phyloP scores from a whole-genome alignment of 257 asterid genomes.

The Petrea volubilis region DNA sequence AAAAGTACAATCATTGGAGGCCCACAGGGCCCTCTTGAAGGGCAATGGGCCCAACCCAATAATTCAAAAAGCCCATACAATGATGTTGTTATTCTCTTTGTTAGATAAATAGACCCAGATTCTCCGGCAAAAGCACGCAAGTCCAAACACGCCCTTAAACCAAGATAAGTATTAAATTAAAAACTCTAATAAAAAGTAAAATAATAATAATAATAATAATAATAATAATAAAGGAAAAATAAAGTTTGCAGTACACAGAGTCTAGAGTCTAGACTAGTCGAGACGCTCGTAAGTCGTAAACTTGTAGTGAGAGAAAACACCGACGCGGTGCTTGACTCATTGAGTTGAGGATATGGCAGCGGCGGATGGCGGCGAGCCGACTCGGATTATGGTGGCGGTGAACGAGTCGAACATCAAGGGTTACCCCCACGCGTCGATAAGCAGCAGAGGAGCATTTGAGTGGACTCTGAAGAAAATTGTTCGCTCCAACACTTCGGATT shows the following conservation, averaged over 20 bases:
- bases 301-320: not conserved
- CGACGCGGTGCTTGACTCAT: slow-evolving; percentile 13
- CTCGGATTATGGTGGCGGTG: slow-evolving; percentile 77
- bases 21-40: not conserved
- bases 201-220: too few relatives aligned
- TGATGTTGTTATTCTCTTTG: too few relatives aligned
- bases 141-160: not conserved
- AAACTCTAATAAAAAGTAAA: too few relatives aligned
- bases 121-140: not conserved
- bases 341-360: slow-evolving; percentile 35
- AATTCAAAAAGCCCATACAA: not conserved
- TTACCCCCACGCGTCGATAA: slow-evolving; percentile 81
- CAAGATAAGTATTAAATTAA: not conserved
- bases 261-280: slow-evolving; percentile 5
- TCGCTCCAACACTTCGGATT: slow-evolving; percentile 65
- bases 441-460: slow-evolving; percentile 81
- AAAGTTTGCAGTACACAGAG: not conserved
- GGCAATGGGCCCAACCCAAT: not conserved
- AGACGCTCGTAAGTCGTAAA: slow-evolving; percentile 4
- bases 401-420: slow-evolving; percentile 85
- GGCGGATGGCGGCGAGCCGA: slow-evolving; percentile 51
- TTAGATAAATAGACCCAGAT: not conserved
- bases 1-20: not conserved
- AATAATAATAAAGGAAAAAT: not conserved
- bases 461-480: slow-evolving; percentile 79